Base-by-base conservation (phyloP, 306 rosid species). In the Inga oerstediana region DNA sequence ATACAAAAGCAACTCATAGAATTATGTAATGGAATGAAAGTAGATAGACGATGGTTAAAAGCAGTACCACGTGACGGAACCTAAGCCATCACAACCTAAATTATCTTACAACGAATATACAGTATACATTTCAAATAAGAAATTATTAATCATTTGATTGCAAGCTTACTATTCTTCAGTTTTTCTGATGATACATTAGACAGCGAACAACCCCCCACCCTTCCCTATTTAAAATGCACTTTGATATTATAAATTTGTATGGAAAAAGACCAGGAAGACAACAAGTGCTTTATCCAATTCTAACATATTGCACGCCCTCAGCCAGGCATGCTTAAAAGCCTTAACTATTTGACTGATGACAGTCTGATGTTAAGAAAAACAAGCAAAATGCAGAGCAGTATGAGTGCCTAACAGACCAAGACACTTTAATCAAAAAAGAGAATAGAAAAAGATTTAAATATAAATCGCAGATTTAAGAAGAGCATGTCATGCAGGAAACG, bases 401-500 rank as follows among this genome's bases (percentile, higher is more conserved):
- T 4, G 41, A 12, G 20, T 64, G 69, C 39, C 41, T 27, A 64
- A 64, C 19, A 64, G 69, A 30, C 39, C 37, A 27, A 30, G 69
- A 64, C 69, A 64, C 39, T 64, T 69, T 34, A 68, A 45, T 22
- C 78, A 72, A 3, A 46, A 30, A 12, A 75, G 9, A 71, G 59
- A 37, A 43, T 3, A 8, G 48, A 73, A 37, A 43, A 5, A 8
- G 48, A 68, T 69, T 15, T 9, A 37, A 65, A 58, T 7, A 74
- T 16, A 10, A 22, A 13, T 2, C n/a, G 72, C 52, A 70, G 74
- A 75, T 32, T 58, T 22, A n/a, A n/a, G n/a, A 83, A 82, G 88
- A 82, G 34, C 20, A 12, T 49, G 52, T 17, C 91, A 68, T 90
- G 88, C 93, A 90, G 89, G 85, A 86, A 83, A 17, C 90, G 90